A percentile compares a stretch with the other conserved stretches of the same genome.
Evolutionary conservation across 768 basidiomycete genomes (phyloP).

Genomic region (Rhizopogon sp.): DNA sequence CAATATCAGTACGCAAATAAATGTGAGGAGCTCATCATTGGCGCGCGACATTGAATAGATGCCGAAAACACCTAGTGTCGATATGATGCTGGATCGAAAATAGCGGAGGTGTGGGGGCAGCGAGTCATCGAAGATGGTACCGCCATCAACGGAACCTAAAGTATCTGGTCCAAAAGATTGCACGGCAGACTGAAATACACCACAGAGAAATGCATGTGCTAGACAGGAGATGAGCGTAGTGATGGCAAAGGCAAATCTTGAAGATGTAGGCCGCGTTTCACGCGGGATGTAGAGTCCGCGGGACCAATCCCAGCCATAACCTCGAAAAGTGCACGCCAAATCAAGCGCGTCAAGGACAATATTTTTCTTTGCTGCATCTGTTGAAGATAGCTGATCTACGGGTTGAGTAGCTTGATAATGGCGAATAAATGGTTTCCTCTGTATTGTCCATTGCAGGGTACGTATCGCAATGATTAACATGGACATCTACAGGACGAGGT

Average conservation of each 20-base stretch:
- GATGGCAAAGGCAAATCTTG: conserved; percentile 32
- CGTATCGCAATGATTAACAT: conserved; percentile 9
- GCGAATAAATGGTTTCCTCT: conserved; percentile 10
- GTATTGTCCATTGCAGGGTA: conserved; percentile 13
- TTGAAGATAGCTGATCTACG: background rate
- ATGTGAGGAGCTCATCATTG: too few relatives aligned
- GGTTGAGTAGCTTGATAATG: background rate
- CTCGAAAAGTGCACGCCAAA: conserved; percentile 47
- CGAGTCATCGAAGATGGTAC: too few relatives aligned
- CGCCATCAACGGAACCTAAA: conserved; percentile 13
- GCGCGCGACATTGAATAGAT: too few relatives aligned
- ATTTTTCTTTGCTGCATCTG: background rate
- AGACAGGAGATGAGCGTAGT: conserved; percentile 30
- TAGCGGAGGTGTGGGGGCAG: too few relatives aligned
- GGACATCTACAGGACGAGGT: conserved; percentile 3
- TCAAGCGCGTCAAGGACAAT: conserved; percentile 39
- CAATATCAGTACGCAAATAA: too few relatives aligned
- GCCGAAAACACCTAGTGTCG: too few relatives aligned
- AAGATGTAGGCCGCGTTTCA: conserved; percentile 30
- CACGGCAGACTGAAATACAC: conserved; percentile 39
- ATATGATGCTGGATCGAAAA: too few relatives aligned
- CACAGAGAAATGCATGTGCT: conserved; percentile 34
- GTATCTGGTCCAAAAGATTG: conserved; percentile 41
- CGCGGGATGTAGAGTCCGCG: too few relatives aligned
- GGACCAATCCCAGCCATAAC: conserved; percentile 61